Percentiles rank a stretch among this genome's conserved stretches.
Conservation (phyloP, 768 basidiomycete genomes). For the Russula virescens region DNA sequence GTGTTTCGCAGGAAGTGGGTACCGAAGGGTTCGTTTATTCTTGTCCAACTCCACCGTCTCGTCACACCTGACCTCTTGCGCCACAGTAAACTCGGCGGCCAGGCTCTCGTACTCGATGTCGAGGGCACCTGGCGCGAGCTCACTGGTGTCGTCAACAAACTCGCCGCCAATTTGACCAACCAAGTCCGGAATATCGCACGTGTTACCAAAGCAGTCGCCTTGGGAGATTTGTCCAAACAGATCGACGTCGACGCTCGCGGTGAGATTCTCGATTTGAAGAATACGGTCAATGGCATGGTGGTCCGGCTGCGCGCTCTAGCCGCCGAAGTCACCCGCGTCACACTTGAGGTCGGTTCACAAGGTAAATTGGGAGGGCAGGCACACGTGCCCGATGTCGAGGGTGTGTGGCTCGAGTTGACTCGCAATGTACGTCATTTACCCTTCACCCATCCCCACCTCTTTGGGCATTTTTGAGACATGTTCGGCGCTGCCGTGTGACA, state of each 20-base stretch:
- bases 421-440: slow-evolving; percentile 46
- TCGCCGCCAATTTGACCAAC: slow-evolving; percentile 64
- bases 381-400: slow-evolving; percentile 78
- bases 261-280: slow-evolving; percentile 77
- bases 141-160: slow-evolving; percentile 72
- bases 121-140: slow-evolving; percentile 82
- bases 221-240: slow-evolving; percentile 82
- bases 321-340: slow-evolving; percentile 76
- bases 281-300: slow-evolving; percentile 47
- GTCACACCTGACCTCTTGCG: slow-evolving; percentile 10
- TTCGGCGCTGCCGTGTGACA: slow-evolving; percentile 23
- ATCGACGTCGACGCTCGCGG: slow-evolving; percentile 86
- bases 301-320: slow-evolving; percentile 53
- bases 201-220: slow-evolving; percentile 67
- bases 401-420: slow-evolving; percentile 76
- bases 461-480: not conserved
- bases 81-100: slow-evolving; percentile 65
- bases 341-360: slow-evolving; percentile 76
- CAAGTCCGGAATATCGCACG: slow-evolving; percentile 49
- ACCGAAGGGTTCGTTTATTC: slow-evolving; percentile 40
- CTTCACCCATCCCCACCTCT: not conserved
- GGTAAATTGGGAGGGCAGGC: slow-evolving; percentile 86
- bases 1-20: slow-evolving; percentile 76
- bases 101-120: slow-evolving; percentile 79
- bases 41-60: slow-evolving; percentile 3